Conservation (phyloP, 2,329 filamentous ascomycete species). For the Blastomyces emzantsi region DNA sequence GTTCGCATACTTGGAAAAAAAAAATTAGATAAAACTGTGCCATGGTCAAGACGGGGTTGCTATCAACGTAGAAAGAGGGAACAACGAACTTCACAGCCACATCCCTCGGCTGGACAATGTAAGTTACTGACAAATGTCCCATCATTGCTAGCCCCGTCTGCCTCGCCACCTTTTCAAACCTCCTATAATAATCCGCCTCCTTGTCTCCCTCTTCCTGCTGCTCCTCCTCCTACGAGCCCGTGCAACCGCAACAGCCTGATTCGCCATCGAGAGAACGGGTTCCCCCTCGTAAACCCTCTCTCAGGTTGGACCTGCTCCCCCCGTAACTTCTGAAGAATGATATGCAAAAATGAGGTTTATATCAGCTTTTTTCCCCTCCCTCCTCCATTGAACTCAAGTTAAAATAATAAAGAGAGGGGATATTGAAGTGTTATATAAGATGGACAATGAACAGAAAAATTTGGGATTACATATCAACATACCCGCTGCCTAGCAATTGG, state of each 20-base stretch:
- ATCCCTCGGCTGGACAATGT: neutral
- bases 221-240: neutral
- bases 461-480: slow-evolving; percentile 9
- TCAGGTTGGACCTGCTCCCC: neutral
- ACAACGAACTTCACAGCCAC: neutral
- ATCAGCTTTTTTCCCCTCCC: too few species aligned
- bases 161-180: neutral
- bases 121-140: neutral
- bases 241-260: neutral
- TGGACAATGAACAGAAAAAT: neutral
- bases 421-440: neutral
- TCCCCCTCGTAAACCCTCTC: neutral
- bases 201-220: neutral
- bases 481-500: slow-evolving; percentile 35
- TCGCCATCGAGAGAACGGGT: neutral
- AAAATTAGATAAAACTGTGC: neutral
- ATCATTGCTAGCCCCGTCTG: neutral
- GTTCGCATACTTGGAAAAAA: neutral
- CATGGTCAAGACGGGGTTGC: neutral
- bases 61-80: neutral
- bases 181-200: neutral
- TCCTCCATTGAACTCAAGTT: too few species aligned
- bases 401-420: neutral
- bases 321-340: neutral
- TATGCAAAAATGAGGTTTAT: too few species aligned